Percentiles rank a stretch among this genome's conserved stretches.
Conservation (phyloP, 2,329 filamentous ascomycete species). For the Talaromyces funiculosus region DNA sequence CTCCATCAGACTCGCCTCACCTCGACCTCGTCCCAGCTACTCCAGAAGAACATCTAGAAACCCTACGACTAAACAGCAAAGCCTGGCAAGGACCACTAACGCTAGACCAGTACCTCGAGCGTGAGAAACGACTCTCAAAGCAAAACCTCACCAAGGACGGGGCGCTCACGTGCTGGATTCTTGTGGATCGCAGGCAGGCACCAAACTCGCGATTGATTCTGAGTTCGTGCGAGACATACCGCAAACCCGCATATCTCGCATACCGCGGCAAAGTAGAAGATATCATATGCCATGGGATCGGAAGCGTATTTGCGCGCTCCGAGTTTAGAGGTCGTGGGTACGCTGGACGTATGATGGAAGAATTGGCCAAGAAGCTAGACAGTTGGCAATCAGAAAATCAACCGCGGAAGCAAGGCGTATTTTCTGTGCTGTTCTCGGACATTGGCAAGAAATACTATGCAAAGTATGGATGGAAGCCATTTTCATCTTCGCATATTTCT, state of each 20-base stretch:
- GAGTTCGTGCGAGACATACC: conserved; percentile 54
- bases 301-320: conserved; percentile 69
- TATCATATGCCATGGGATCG: conserved; percentile 63
- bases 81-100: conserved; percentile 55
- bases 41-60: conserved; percentile 47
- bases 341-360: conserved; percentile 66
- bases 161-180: conserved; percentile 55
- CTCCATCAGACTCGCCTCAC: conserved; percentile 45
- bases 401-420: conserved; percentile 44
- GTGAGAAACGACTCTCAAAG: conserved; percentile 49
- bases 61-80: conserved; percentile 49
- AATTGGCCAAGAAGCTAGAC: conserved; percentile 54
- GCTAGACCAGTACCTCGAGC: conserved; percentile 51
- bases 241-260: conserved; percentile 37
- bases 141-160: conserved; percentile 51
- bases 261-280: conserved; percentile 53
- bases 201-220: conserved; percentile 44
- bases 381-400: conserved; percentile 48
- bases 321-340: conserved; percentile 67
- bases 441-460: conserved; percentile 81
- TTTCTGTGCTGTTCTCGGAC: conserved; percentile 80
- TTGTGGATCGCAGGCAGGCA: conserved; percentile 45
- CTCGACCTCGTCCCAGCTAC: conserved; percentile 52
- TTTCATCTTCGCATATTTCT: conserved; percentile 65
- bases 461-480: conserved; percentile 68